Evolutionary conservation across 805 yeast species (phyloP), one percentile per base, ranked within the genome.

Genomic region (Candida piceae): DNA sequence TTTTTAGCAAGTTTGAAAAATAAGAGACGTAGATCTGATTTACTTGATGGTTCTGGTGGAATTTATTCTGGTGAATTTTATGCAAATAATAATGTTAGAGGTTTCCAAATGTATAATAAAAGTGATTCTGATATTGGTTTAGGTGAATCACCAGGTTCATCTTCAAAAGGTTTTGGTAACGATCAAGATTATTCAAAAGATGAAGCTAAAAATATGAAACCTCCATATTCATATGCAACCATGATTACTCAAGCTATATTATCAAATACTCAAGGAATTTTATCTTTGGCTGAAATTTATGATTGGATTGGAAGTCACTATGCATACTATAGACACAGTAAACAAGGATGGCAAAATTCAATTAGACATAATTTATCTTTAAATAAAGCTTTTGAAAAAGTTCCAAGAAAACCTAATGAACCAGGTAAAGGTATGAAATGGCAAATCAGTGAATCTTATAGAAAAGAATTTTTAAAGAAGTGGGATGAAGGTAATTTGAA

Each of bases 401-500:
- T 90, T 16, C 96, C 97, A 28, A 74, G 99, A 53, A 76, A 84
- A 56, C 89, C 95, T 21, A 83, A 87, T 59, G 97, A 93, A 64
- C 97, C 97, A 0, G 98, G 99, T 13, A 93, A 93, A 61, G 97
- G 98, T 46, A 90, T 93, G 95, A 93, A 93, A 63, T 93, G 99
- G 99, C 94, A 88, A 64, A 89, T 93, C 41, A 78, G 88, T 45
- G 93, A 86, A 28, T 66, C 79, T 32, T 90, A 84, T 58, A 80
- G 83, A 52, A 80, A 79, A 31, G 98, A 93, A 46, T 89, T 89
- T 52, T 62, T 89, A 57, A 75, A 72, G 48, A 85, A 88, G 64
- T 79, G 89, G 64, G 76, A 76, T 41, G 79, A 74, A 42, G 96
- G 96, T 12, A 74, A 82, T 27, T 62, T 84, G 33, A 76, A 79